Percentiles rank a stretch among this genome's conserved stretches.
phyloP scores from a whole-genome alignment of 441 rosid genomes.

The Brassica hybrid region DNA sequence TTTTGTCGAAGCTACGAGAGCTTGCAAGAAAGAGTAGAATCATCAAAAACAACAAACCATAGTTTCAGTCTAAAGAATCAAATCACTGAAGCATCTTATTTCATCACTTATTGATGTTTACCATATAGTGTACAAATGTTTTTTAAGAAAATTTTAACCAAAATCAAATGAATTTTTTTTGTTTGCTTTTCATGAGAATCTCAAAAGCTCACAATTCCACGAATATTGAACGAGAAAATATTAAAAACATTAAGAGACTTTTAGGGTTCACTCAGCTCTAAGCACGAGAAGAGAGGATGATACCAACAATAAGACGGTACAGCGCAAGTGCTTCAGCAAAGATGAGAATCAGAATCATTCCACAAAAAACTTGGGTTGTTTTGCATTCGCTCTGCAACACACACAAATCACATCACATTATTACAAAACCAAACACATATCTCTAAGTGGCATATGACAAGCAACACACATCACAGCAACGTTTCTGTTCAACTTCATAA shows the following conservation, averaged over 20 bases:
- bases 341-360: slow-evolving; percentile 51
- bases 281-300: slow-evolving; percentile 52
- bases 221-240: slow-evolving; percentile 3
- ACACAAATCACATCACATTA: slow-evolving; percentile 1
- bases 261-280: slow-evolving; percentile 5
- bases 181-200: slow-evolving; percentile 23
- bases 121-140: background rate
- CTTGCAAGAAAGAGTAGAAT: background rate
- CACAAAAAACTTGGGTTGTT: slow-evolving; percentile 50
- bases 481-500: background rate
- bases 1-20: background rate
- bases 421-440: background rate
- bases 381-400: slow-evolving; percentile 49
- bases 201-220: slow-evolving; percentile 22
- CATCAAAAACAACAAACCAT: background rate
- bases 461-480: background rate
- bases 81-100: background rate
- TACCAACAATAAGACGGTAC: slow-evolving; percentile 51
- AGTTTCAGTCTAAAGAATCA: background rate
- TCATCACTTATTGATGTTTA: slow-evolving; percentile 22
- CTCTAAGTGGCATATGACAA: background rate
- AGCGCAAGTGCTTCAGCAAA: slow-evolving; percentile 52
- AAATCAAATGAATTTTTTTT: slow-evolving; percentile 6
- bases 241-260: slow-evolving; percentile 28
- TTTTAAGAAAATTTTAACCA: background rate